Conservation (phyloP, 495 filamentous ascomycete genomes). For the Niebla homalea region DNA sequence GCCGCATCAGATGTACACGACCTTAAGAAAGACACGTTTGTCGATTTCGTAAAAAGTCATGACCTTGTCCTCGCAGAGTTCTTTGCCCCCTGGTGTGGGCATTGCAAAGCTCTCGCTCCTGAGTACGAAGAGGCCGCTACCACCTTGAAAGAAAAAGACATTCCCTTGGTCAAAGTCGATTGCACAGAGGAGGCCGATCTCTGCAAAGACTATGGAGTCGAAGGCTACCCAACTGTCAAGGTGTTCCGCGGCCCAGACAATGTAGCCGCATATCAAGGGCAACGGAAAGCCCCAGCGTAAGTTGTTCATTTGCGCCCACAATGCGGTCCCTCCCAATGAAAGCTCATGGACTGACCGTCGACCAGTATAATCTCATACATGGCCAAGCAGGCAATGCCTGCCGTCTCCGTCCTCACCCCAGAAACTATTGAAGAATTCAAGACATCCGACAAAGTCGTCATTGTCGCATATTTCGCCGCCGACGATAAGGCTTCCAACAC, state of each 20-base stretch:
- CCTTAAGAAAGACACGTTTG: conserved; percentile 74
- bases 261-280: conserved; percentile 69
- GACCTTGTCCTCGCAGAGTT: conserved; percentile 91
- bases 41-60: conserved; percentile 71
- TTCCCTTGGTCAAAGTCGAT: conserved; percentile 85
- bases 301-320: conserved; percentile 23
- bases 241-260: conserved; percentile 92
- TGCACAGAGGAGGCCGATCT: conserved; percentile 90
- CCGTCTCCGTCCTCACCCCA: conserved; percentile 67
- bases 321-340: too few species aligned
- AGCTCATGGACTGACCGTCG: background rate
- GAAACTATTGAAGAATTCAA: conserved; percentile 90
- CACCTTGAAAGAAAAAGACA: conserved; percentile 87
- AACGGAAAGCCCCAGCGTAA: conserved; percentile 81
- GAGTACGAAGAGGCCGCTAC: conserved; percentile 92
- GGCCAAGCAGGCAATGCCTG: conserved; percentile 93
- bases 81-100: conserved; percentile 98
- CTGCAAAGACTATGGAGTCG: conserved; percentile 78
- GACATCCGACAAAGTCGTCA: conserved; percentile 90
- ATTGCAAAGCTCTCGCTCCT: conserved; percentile 90
- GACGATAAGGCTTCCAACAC: conserved; percentile 77
- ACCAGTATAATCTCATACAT: conserved; percentile 90
- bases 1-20: conserved; percentile 75
- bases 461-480: conserved; percentile 74
- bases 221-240: conserved; percentile 97